These are phyloP conservation scores for Bodo saltans DNA, from an alignment of 78 protist genomes.

Conservation along the genomic window DNA sequence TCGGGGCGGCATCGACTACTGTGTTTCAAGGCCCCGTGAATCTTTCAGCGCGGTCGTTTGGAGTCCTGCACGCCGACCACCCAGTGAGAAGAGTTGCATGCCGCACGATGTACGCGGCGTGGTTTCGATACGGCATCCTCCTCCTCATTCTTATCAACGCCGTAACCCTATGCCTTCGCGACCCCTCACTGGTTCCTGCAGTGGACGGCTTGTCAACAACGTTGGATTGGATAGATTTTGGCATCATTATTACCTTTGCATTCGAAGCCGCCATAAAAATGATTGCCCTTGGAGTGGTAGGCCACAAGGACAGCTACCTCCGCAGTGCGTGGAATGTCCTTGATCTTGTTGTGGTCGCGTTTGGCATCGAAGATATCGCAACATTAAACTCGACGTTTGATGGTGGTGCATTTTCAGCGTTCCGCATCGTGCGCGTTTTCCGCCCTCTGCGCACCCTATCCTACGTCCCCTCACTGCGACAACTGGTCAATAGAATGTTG, in stretches of 20 bases:
- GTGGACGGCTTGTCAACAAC: neutral
- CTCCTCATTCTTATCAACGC: constrained; percentile 15
- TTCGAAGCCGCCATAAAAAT: constrained; percentile 9
- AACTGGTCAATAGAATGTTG: constrained; percentile 10
- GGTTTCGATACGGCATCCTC: constrained; percentile 22
- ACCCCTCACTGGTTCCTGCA: neutral
- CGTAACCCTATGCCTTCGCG: constrained; percentile 1
- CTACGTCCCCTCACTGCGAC: constrained; percentile 21
- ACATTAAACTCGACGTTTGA: no score
- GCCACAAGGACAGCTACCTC: neutral
- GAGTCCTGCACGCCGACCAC: no score
- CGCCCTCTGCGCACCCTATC: constrained; percentile 39
- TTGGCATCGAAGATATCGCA: neutral
- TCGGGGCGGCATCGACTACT: no score
- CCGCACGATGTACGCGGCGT: no score
- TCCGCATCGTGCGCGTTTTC: constrained; percentile 40
- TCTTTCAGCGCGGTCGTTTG: no score
- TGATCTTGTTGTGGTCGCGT: constrained; percentile 42
- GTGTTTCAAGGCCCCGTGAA: no score
- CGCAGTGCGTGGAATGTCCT: constrained; percentile 37
- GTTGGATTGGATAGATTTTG: constrained; percentile 6
- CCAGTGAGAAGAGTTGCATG: no score
- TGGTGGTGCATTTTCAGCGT: neutral
- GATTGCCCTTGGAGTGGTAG: neutral
- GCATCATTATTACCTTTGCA: neutral